Percentiles rank a stretch among this genome's conserved stretches.
These are phyloP conservation scores for Kalanchoe fedtschenkoi DNA, from an alignment of 164 flowering plant species.

Conservation along the genomic window DNA sequence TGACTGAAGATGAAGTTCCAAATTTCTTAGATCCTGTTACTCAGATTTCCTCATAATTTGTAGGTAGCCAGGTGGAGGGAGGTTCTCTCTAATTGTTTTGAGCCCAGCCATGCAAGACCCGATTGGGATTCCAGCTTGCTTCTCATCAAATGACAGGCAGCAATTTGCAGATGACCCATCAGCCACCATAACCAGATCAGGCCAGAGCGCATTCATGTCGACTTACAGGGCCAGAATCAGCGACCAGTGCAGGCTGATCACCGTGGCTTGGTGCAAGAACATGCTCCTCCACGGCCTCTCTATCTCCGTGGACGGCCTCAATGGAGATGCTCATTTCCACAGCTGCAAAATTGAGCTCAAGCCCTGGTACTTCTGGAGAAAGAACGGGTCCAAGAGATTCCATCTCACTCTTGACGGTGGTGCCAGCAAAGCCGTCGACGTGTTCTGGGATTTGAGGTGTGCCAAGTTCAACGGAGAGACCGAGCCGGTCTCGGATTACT, in stretches of 20 bases:
- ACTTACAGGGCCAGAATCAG: constrained; percentile 24
- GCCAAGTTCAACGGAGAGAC: constrained; percentile 54
- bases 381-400: constrained; percentile 49
- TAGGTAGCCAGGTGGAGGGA: not conserved
- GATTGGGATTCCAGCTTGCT: constrained; percentile 64
- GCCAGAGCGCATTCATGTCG: constrained; percentile 34
- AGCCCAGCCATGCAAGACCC: constrained; percentile 57
- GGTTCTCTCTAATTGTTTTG: not conserved
- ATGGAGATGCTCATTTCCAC: constrained; percentile 24
- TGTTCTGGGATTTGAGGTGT: constrained; percentile 60
- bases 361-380: constrained; percentile 69
- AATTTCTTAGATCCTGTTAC: not conserved
- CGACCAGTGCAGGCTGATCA: constrained; percentile 46
- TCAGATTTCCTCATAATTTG: not conserved
- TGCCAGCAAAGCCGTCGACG: constrained; percentile 30
- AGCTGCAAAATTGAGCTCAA: constrained; percentile 62
- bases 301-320: constrained; percentile 38
- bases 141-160: constrained; percentile 39
- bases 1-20: not conserved
- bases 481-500: constrained; percentile 55
- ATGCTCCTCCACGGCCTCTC: constrained; percentile 57
- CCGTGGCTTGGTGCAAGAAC: constrained; percentile 72
- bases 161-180: constrained; percentile 32
- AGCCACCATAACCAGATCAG: constrained; percentile 43
- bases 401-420: constrained; percentile 15